phyloP scores from a whole-genome alignment of 805 yeast genomes.

The Citeromyces matritensis region DNA sequence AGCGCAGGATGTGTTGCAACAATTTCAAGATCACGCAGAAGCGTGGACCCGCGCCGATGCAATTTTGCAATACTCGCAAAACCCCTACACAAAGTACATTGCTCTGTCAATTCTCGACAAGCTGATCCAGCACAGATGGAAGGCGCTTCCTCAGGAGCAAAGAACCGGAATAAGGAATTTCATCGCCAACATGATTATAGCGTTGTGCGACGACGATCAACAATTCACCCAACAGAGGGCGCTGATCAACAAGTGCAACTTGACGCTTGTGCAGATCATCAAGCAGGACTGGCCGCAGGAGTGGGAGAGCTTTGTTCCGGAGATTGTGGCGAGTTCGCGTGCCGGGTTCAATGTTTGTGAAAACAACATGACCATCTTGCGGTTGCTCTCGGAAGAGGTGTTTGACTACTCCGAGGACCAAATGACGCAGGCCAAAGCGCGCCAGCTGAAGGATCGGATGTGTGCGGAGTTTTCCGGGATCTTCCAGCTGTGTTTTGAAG shows the following conservation, averaged over 20 bases:
- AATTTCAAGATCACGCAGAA: conserved; percentile 88
- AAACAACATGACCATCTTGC: conserved; percentile 88
- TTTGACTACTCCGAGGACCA: conserved; percentile 93
- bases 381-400: conserved; percentile 85
- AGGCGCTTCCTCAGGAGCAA: conserved; percentile 76
- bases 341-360: conserved; percentile 90
- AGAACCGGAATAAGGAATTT: conserved; percentile 89
- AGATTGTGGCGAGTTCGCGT: conserved; percentile 71
- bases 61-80: conserved; percentile 62
- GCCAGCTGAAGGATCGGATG: conserved; percentile 69
- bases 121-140: conserved; percentile 87
- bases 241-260: conserved; percentile 81
- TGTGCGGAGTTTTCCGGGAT: conserved; percentile 85
- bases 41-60: conserved; percentile 93
- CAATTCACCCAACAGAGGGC: conserved; percentile 62
- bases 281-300: conserved; percentile 99
- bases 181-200: conserved; percentile 83
- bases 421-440: conserved; percentile 91
- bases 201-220: conserved; percentile 74
- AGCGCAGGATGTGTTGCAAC: conserved; percentile 59
- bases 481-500: conserved; percentile 86
- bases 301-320: conserved; percentile 97
- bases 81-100: conserved; percentile 83
- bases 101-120: conserved; percentile 85
- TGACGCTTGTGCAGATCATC: conserved; percentile 84